Base-by-base conservation (phyloP, 2,329 filamentous ascomycete genomes). In the Ophiognomonia clavigignenti-juglandacearum region DNA sequence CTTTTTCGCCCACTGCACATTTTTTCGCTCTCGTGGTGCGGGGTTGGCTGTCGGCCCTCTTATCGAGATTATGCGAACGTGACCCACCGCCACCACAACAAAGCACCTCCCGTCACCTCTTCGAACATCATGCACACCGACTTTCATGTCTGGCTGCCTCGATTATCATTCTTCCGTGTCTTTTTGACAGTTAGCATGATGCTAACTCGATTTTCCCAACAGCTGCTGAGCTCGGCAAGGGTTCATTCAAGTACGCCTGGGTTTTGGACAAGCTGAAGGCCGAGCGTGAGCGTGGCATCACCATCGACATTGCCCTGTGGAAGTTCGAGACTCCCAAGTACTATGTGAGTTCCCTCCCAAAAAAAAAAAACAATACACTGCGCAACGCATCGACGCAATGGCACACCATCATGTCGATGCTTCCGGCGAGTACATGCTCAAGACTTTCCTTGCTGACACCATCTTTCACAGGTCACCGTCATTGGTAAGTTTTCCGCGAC, bases 271-370 rank as follows among this genome's bases (percentile, higher is more conserved):
- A 98, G 82, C 87, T 98, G 70, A 97, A 98, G 89, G 90, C 93
- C 72, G 93, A 98, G 88, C 93, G 93, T 90, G 93, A 97, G 85
- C 93, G 93, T 90, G 93, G 93, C 96, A 98, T 98, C 89, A 98
- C 93, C 78, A 85, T 98, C 71, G 93, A 97, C 77, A 97, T 97
- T 72, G 93, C 93, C 65, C 91, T 97, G 76, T 97, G 93, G 93
- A 97, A 97, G 88, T 97, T 97, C 84, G 90, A 97, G 82, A 97
- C 93, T 66, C 85, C 87, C 69, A 95, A 87, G 80, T 96, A 95
- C 83, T 86, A 89, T 72, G n/a, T n/a, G n/a, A n/a, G n/a, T n/a
- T n/a, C n/a, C n/a, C n/a, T n/a, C n/a, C n/a, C n/a, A n/a, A n/a
- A n/a, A n/a, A n/a, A n/a, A n/a, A n/a, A n/a, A n/a, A n/a, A n/a